Percentiles rank a stretch among this genome's conserved stretches.
Evolutionary conservation across 176 grass and related monocot genomes (phyloP).

Genomic region (bread wheat (Triticum aestivum)): DNA sequence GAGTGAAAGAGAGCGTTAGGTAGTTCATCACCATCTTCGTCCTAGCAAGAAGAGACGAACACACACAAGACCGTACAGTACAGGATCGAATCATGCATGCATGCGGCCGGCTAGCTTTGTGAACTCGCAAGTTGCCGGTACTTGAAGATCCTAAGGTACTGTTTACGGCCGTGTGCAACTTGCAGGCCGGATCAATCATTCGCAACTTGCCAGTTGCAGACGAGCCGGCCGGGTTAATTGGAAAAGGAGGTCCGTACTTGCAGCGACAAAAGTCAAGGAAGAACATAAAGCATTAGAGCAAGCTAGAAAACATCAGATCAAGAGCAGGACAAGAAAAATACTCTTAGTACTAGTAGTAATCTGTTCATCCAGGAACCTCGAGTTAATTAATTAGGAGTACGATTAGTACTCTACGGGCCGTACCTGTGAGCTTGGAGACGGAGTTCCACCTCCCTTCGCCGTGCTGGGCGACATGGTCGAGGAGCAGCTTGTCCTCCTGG

Average conservation of each 20-base stretch:
- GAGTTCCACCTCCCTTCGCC: constrained; percentile 96
- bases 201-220: constrained; percentile 4
- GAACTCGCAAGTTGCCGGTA: not conserved
- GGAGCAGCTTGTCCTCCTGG: constrained; percentile 79
- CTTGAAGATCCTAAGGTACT: not conserved
- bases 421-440: constrained; percentile 79
- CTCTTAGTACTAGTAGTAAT: no score
- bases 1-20: not conserved
- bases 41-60: not conserved
- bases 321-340: not conserved
- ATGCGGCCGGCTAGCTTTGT: not conserved
- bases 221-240: not conserved
- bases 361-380: not conserved
- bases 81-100: constrained; percentile 9
- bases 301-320: not conserved
- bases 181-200: constrained; percentile 14
- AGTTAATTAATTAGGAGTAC: not conserved
- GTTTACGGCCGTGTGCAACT: not conserved
- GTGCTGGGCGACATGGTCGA: constrained; percentile 74
- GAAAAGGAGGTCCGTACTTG: not conserved
- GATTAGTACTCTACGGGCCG: not conserved
- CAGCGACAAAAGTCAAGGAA: not conserved
- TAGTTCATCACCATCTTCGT: not conserved
- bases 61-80: not conserved
- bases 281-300: not conserved